Evolutionary conservation across 768 basidiomycete species (phyloP), one percentile per base, ranked within the genome.

Genomic region (Leucocoprinus sp.): DNA sequence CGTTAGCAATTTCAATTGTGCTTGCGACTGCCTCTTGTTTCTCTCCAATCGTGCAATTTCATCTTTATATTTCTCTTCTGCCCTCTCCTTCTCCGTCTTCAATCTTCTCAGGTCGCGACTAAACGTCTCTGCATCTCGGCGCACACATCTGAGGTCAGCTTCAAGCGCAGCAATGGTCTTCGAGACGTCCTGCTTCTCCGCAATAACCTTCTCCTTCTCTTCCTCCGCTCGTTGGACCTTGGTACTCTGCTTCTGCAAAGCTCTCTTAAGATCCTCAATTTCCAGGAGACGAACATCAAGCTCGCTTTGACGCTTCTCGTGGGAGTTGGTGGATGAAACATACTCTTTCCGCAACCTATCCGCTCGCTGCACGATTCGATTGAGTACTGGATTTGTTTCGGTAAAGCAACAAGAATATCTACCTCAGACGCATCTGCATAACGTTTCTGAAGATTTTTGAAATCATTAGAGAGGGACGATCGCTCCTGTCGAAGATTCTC

Each of bases 401-500:
- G 37, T 17, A 9, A 22, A 18, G 27, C 11, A 29, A 8, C n/a
- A 22, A 27, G 8, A 40, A 38, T 15, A 27, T 58, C 72, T 51
- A 84, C 89, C 68, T 88, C 80, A 5, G 82, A 74, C 7, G 76
- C 69, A 35, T 85, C 77, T 3, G 75, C 61, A 53, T 81, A 82
- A 15, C 74, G 77, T 17, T 71, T 71, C 56, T 91, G 85, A 23
- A 92, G 70, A 37, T 76, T 71, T 58, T 84, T 84, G 56, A 90
- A 78, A 53, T 91, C 85, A 12, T 65, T 61, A 7, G 70, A 71
- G 19, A 93, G 75, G 38, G 82, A 58, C 22, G 82, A 73, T 3
- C 87, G 82, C 55, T 93, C 90, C 50, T 83, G 75, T 17, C 90
- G 76, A 24, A 93, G 67, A 23, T 83, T 77, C 21, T 87, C 78